Percentiles rank a stretch among this genome's conserved stretches.
Evolutionary conservation across 2,329 filamentous ascomycete genomes (phyloP).

Genomic region (Sporothrix dimorphospora): DNA sequence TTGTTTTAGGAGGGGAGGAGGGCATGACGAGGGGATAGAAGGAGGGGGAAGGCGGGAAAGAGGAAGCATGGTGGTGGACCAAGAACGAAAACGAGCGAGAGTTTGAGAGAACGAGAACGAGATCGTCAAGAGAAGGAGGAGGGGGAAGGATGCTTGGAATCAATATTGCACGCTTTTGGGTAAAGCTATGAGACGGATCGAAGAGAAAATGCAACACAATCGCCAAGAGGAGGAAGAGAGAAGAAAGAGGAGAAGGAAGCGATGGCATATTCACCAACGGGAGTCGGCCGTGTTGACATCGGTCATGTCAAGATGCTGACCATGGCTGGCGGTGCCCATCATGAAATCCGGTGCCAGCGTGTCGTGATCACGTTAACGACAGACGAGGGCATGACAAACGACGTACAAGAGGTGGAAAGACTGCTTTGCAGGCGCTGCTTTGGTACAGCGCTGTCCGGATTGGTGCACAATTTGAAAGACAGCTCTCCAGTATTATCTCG

Average conservation of each 20-base stretch:
- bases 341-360: background rate
- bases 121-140: background rate
- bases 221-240: background rate
- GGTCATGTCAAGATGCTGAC: background rate
- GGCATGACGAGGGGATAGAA: background rate
- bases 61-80: background rate
- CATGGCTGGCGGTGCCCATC: background rate
- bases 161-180: background rate
- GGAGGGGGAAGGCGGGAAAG: background rate
- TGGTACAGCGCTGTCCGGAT: background rate
- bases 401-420: background rate
- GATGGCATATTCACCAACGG: background rate
- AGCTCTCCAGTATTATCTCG: background rate
- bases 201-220: background rate
- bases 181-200: background rate
- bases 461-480: background rate
- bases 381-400: background rate
- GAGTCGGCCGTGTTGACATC: background rate
- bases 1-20: background rate
- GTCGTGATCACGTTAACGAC: constrained; percentile 1
- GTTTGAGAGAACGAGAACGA: constrained; percentile 4
- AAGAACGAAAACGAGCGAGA: constrained; percentile 14
- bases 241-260: background rate
- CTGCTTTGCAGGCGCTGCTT: background rate
- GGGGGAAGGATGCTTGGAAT: background rate